Evolutionary conservation across 2,329 filamentous ascomycete genomes (phyloP).

Genomic region (Aspergillus felis): DNA sequence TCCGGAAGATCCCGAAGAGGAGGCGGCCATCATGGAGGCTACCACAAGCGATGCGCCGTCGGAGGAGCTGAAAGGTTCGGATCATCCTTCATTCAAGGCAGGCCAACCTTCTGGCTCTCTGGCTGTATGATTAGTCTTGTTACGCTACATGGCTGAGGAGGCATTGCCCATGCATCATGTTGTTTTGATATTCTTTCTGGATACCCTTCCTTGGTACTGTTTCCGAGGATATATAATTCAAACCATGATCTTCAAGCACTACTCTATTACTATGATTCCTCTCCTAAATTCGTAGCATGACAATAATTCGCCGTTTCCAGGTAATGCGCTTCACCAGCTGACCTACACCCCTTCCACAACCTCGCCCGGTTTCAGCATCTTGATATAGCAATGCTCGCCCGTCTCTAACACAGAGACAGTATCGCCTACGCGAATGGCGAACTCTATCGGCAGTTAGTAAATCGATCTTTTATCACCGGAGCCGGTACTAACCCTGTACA

Average conservation of each 20-base stretch:
- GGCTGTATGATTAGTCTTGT: background rate
- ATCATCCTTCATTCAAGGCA: background rate
- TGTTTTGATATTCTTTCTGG: background rate
- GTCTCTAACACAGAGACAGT: constrained; percentile 37
- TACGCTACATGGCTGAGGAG: background rate
- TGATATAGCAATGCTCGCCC: constrained; percentile 43
- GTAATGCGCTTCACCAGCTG: background rate
- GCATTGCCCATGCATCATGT: background rate
- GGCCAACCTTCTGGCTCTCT: background rate
- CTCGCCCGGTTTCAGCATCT: constrained; percentile 34
- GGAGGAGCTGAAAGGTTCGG: constrained; percentile 2
- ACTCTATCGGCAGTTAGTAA: constrained; percentile 20
- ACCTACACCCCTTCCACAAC: constrained; percentile 25
- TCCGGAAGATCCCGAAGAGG: constrained; percentile 71
- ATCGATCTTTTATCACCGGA: background rate
- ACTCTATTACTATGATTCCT: background rate
- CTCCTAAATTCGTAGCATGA: background rate
- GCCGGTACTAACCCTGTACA: constrained; percentile 17
- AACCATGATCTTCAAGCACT: background rate
- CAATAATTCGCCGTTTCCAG: background rate
- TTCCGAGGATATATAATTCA: background rate
- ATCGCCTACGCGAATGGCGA: constrained; percentile 37
- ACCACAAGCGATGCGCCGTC: constrained; percentile 17
- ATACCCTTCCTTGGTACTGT: background rate
- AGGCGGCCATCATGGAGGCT: constrained; percentile 32